phyloP scores from a whole-genome alignment of 2,329 filamentous ascomycete species.

The Aspergillus costaricaensis region DNA sequence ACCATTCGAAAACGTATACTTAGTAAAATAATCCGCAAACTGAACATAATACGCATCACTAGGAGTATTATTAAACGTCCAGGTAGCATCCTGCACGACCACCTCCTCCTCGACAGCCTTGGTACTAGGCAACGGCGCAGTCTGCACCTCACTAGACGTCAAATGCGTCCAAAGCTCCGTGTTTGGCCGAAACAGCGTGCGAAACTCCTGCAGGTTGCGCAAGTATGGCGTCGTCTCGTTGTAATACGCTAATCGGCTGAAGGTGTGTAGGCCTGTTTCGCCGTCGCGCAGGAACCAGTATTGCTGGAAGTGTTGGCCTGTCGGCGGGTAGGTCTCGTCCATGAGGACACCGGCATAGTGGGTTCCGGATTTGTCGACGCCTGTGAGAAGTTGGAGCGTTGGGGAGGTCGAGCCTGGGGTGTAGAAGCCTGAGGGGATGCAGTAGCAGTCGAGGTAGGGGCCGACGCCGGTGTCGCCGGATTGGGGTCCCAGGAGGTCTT shows the following conservation, averaged over 20 bases:
- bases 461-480: slow-evolving; percentile 53
- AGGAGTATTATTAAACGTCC: slow-evolving; percentile 59
- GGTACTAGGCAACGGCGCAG: slow-evolving; percentile 53
- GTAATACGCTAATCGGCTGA: slow-evolving; percentile 61
- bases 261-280: slow-evolving; percentile 64
- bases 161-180: slow-evolving; percentile 64
- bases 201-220: slow-evolving; percentile 61
- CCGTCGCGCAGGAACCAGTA: slow-evolving; percentile 66
- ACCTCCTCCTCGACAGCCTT: slow-evolving; percentile 43
- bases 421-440: slow-evolving; percentile 60
- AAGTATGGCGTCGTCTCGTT: slow-evolving; percentile 59
- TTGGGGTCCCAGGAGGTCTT: slow-evolving; percentile 54
- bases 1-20: slow-evolving; percentile 63
- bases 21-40: slow-evolving; percentile 65
- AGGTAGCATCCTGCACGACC: slow-evolving; percentile 65
- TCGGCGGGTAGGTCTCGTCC: slow-evolving; percentile 60
- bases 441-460: slow-evolving; percentile 66
- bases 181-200: slow-evolving; percentile 63
- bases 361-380: slow-evolving; percentile 53
- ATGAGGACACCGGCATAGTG: slow-evolving; percentile 62
- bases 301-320: slow-evolving; percentile 62
- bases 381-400: slow-evolving; percentile 54
- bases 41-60: slow-evolving; percentile 58
- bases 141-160: slow-evolving; percentile 58
- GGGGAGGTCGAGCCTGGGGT: slow-evolving; percentile 57